Evolutionary conservation across 108 stramenopile genomes (phyloP), one percentile per base, ranked within the genome.

Genomic region (Schizochytrium sp.): DNA sequence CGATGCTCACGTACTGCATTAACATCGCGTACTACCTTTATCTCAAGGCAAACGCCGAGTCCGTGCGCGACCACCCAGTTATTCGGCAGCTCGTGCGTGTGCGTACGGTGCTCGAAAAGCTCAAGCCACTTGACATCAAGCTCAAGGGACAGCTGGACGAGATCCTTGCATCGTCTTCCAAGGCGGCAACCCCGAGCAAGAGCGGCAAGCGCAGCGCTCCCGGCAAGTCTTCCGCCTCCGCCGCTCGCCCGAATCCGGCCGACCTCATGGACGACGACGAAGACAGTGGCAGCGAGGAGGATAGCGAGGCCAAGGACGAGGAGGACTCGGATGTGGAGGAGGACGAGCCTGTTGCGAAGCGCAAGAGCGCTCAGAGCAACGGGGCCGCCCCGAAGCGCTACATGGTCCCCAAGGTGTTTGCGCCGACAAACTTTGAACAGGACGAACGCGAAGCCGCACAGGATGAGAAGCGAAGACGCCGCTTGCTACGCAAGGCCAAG

Each of bases 21-120:
- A 92, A 93, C 87, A 55, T 91, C n/a, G 90, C 90, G 55, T 93
- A 91, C 87, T 93, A 93, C 91, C 91, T 93, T 51, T 53, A 90
- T 51, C 92, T 93, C 44, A 93, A 93, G 91, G 92, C 91, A 0
- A 89, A 90, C 60, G 92, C 92, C 21, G 72, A 91, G 58, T 51
- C 89, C 45, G 91, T 91, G 29, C 88, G 90, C 29, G 72, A 89
- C 34, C 93, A 93, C 63, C 92, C 92, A 28, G 93, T 93, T 28
- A 91, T 93, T 19, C 23, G 58, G 4, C 91, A 92, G 58, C 92
- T 93, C 23, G 76, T 93, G 28, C 57, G 88, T 29, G 76, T 92
- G 47, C 89, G 93, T 14, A 90, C 57, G 29, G 90, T 90, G 21
- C 45, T 92, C 58, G 92, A 90, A 55, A 91, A 93, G 59, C 92